Percentiles rank a stretch among this genome's conserved stretches.
These are phyloP conservation scores for Candida albicans DNA, from an alignment of 1,139 yeast genomes.

Conservation along the genomic window DNA sequence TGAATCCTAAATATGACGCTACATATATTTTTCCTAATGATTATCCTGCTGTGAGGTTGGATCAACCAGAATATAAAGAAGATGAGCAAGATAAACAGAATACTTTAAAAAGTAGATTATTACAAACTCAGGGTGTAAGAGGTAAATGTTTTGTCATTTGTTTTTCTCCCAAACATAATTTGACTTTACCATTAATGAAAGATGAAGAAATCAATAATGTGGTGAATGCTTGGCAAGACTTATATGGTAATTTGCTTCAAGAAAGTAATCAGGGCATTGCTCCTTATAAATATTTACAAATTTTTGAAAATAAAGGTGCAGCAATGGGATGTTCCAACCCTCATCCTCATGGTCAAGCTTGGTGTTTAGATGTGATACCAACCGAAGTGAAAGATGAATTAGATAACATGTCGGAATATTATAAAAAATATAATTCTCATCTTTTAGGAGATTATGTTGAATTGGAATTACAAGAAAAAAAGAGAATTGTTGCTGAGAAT, in stretches of 20 bases:
- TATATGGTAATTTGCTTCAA: conserved; percentile 43
- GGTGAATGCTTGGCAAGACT: conserved; percentile 58
- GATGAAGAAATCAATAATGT: conserved; percentile 44
- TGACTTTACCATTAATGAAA: conserved; percentile 66
- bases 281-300: conserved; percentile 63
- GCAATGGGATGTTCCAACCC: conserved; percentile 86
- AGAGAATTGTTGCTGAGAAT: conserved; percentile 58
- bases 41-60: conserved; percentile 65
- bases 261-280: conserved; percentile 41
- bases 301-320: conserved; percentile 75
- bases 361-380: conserved; percentile 70
- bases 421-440: conserved; percentile 44
- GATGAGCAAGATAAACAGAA: conserved; percentile 14
- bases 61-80: conserved; percentile 49
- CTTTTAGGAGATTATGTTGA: conserved; percentile 66
- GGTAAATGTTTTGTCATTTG: conserved; percentile 75
- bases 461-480: conserved; percentile 51
- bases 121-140: conserved; percentile 59
- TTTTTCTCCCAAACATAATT: conserved; percentile 69
- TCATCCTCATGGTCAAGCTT: conserved; percentile 80
- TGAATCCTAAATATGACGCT: conserved; percentile 57
- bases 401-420: conserved; percentile 50
- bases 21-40: conserved; percentile 69
- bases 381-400: conserved; percentile 67
- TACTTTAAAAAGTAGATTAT: conserved; percentile 41